Base-by-base conservation (phyloP, 2,329 filamentous ascomycete genomes). In the Paramyrothecium sp. region DNA sequence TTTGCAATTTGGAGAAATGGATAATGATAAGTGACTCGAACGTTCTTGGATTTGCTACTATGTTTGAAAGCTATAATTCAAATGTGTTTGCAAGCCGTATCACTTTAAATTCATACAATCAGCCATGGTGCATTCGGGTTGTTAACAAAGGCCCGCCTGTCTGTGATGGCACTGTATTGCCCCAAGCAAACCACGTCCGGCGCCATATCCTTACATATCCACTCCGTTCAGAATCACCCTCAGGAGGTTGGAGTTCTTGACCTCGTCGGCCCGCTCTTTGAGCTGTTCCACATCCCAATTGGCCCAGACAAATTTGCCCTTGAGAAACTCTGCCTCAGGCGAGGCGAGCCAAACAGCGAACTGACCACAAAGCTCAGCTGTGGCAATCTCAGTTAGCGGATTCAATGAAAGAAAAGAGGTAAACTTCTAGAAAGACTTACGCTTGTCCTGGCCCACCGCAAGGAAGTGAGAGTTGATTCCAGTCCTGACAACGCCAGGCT, bases 401-500 rank as follows among this genome's bases (percentile, higher is more conserved):
- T 38, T 13, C n/a, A 4, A 3, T 3, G 19, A 22, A 26, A 22
- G n/a, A 10, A 22, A 20, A 11, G 10, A 48, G 7, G 44, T 19
- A 21, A 48, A 48, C 19, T 10, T 21, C 20, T 48, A 11, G 16
- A 16, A 49, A 20, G 3, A 21, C 47, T 21, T 49, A 51, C 49
- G 21, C 17, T 51, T 23, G 26, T 51, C 49, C n/a, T 51, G 49
- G 17, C 19, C 8, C 30, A 33, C 13, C 7, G 30, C 17, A 17
- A 10, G 11, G 16, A 33, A 7, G 8, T 33, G 16, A 19, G 21
- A n/a, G 49, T 26, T 26, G 10, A 76, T 72, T 3, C 71, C 75
- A 0, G 73, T 78, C 4, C 64, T 67, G 3, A 79, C 63, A 2
- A 75, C 65, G 1, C 77, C 78, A 1, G 78, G 77, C 8, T 80